A percentile compares a stretch with the other conserved stretches of the same genome.
phyloP scores from a whole-genome alignment of 2,329 filamentous ascomycete species.

The Arachnopeziza araneosa region DNA sequence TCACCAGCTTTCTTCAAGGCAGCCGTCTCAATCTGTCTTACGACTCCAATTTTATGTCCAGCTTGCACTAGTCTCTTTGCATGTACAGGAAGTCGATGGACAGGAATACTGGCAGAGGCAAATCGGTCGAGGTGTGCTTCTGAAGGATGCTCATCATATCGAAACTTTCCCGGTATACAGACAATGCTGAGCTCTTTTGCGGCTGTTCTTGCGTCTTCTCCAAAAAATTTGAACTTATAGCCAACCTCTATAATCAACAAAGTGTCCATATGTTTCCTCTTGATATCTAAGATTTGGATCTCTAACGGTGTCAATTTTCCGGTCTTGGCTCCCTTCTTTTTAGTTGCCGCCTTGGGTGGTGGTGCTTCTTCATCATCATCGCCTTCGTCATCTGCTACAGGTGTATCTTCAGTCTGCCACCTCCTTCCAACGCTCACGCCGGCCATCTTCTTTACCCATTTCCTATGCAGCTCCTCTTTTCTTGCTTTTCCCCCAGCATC shows the following conservation, averaged over 20 bases:
- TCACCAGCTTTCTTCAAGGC: conserved; percentile 93
- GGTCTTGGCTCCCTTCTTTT: conserved; percentile 66
- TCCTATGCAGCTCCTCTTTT: conserved; percentile 70
- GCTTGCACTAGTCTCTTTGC: conserved; percentile 88
- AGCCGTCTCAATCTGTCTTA: conserved; percentile 90
- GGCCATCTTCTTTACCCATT: conserved; percentile 87
- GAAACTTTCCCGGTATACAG: conserved; percentile 91
- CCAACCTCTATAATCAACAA: conserved; percentile 90
- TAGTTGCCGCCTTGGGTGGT: conserved; percentile 42
- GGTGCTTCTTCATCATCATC: conserved; percentile 54
- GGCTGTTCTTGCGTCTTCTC: conserved; percentile 84
- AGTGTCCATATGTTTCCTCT: conserved; percentile 83
- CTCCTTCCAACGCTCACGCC: conserved; percentile 57
- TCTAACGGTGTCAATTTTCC: conserved; percentile 92
- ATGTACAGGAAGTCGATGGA: conserved; percentile 86
- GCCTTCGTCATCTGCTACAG: conserved; percentile 40
- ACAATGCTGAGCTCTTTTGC: conserved; percentile 91
- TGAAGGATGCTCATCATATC: conserved; percentile 89
- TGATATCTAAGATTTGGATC: conserved; percentile 88
- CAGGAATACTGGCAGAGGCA: conserved; percentile 91
- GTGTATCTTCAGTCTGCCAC: conserved; percentile 47
- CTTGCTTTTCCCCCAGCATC: conserved; percentile 48
- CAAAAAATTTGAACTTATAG: conserved; percentile 97
- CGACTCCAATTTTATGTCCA: conserved; percentile 93
- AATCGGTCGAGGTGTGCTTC: conserved; percentile 91